Percentiles rank a stretch among this genome's conserved stretches.
Evolutionary conservation across 768 basidiomycete genomes (phyloP).

Genomic region (Hericium rajendrae): DNA sequence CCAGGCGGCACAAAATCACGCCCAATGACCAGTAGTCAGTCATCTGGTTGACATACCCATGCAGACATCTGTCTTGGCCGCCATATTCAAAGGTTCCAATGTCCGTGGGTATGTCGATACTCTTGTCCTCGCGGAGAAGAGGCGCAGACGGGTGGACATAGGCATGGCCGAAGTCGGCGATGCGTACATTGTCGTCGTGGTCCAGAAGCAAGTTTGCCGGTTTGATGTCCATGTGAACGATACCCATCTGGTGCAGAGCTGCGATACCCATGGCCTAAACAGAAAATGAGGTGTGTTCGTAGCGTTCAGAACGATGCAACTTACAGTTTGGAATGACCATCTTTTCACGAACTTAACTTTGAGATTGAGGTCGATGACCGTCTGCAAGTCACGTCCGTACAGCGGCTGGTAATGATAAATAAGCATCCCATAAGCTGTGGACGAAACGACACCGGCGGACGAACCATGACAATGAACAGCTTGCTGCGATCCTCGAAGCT

Average conservation of each 20-base stretch:
- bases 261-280: neutral
- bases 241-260: slow-evolving; percentile 4
- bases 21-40: slow-evolving; percentile 6
- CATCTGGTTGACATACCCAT: slow-evolving; percentile 1
- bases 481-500: neutral
- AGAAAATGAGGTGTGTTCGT: neutral
- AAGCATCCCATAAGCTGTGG: neutral
- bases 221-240: slow-evolving; percentile 4
- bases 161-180: slow-evolving; percentile 3
- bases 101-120: neutral
- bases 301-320: neutral
- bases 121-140: neutral
- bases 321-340: neutral
- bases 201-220: slow-evolving; percentile 1
- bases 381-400: neutral
- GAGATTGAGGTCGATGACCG: neutral
- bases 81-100: neutral
- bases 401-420: neutral
- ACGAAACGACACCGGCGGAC: neutral
- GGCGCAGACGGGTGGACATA: neutral
- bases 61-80: neutral
- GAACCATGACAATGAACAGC: slow-evolving; percentile 1
- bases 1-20: neutral
- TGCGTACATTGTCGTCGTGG: neutral
- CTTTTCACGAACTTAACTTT: neutral